Evolutionary conservation across 768 basidiomycete genomes (phyloP).

Genomic region (Lactifluus rugatus): DNA sequence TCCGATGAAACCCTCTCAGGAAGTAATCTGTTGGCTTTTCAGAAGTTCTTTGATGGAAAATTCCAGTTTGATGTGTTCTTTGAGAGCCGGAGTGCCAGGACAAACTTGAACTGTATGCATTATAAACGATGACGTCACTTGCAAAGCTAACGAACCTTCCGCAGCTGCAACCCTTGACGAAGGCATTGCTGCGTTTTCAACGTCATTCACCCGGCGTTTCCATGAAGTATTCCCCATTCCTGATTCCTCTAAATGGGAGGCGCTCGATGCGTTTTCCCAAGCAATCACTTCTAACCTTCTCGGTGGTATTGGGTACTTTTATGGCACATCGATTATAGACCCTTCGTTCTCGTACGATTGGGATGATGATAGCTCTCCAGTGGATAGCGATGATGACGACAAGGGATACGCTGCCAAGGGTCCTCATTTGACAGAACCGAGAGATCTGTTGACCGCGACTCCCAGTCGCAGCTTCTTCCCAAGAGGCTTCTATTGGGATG

Average conservation of each 20-base stretch:
- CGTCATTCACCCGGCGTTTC: constrained; percentile 60
- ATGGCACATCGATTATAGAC: constrained; percentile 83
- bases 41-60: constrained; percentile 73
- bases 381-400: constrained; percentile 36
- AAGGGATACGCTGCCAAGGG: constrained; percentile 37
- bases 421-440: constrained; percentile 64
- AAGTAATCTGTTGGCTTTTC: constrained; percentile 79
- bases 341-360: constrained; percentile 81
- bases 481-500: constrained; percentile 98
- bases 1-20: constrained; percentile 61
- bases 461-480: constrained; percentile 97
- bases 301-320: constrained; percentile 92
- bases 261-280: constrained; percentile 67
- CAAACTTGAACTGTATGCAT: constrained; percentile 52
- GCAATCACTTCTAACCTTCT: constrained; percentile 85
- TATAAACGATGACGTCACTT: neutral
- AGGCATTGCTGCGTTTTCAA: constrained; percentile 56
- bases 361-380: constrained; percentile 53
- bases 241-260: constrained; percentile 37
- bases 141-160: neutral
- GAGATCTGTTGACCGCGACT: constrained; percentile 77
- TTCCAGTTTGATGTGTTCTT: constrained; percentile 89
- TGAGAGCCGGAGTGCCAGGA: constrained; percentile 62
- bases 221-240: constrained; percentile 59
- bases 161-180: constrained; percentile 56